Conservation (phyloP, 2,329 filamentous ascomycete species). For the Ophiocordyceps camponoti-rufipedis region DNA sequence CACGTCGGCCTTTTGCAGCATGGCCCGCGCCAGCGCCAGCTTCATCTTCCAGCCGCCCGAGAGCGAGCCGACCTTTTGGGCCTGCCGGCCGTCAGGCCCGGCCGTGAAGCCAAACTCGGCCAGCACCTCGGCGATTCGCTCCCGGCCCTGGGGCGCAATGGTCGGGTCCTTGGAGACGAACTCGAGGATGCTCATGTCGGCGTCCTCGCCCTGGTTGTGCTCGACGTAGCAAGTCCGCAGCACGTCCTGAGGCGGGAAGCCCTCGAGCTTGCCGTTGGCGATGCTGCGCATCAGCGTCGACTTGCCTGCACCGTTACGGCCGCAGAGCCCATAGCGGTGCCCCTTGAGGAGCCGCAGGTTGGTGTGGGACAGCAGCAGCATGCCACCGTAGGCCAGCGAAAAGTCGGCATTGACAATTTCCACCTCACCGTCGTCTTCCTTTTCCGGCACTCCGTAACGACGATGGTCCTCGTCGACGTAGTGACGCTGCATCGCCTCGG, state of each 20-base stretch:
- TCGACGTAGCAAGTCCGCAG: slow-evolving; percentile 96
- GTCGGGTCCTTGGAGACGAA: slow-evolving; percentile 82
- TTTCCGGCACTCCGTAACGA: slow-evolving; percentile 67
- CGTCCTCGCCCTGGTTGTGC: slow-evolving; percentile 97
- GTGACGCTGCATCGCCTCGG: slow-evolving; percentile 54
- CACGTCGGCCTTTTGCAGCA: slow-evolving; percentile 94
- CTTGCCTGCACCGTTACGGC: slow-evolving; percentile 93
- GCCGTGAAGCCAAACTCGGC: slow-evolving; percentile 86
- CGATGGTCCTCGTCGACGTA: slow-evolving; percentile 74
- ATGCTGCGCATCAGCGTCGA: slow-evolving; percentile 98
- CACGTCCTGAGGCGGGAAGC: slow-evolving; percentile 82
- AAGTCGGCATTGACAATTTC: slow-evolving; percentile 98
- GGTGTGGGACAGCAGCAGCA: slow-evolving; percentile 90
- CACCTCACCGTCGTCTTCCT: slow-evolving; percentile 78
- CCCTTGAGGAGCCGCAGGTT: slow-evolving; percentile 90
- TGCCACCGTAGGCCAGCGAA: slow-evolving; percentile 92
- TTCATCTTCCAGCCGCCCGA: slow-evolving; percentile 99
- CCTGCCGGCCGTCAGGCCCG: slow-evolving; percentile 75
- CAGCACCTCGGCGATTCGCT: slow-evolving; percentile 70
- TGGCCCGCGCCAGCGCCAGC: slow-evolving; percentile 83
- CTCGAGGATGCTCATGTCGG: slow-evolving; percentile 86
- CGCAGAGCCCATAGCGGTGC: slow-evolving; percentile 91
- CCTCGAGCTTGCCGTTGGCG: slow-evolving; percentile 86
- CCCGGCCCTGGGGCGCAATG: slow-evolving; percentile 58
- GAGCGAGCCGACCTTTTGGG: slow-evolving; percentile 78